These are phyloP conservation scores for Pascua sp. DNA, from an alignment of 1,284 basidiomycete genomes.

Conservation along the genomic window DNA sequence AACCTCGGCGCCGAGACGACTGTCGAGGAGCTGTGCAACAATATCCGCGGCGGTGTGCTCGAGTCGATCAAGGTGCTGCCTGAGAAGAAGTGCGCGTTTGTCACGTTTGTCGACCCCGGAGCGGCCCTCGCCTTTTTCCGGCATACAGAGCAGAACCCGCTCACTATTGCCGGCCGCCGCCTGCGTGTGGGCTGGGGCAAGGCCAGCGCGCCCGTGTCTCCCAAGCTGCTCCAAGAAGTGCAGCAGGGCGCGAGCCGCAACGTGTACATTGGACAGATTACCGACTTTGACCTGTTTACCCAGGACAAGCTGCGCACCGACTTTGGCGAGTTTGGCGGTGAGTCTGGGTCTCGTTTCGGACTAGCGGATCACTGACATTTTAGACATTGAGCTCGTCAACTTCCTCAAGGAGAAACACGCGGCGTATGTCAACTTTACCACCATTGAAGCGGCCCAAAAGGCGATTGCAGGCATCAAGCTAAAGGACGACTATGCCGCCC, in stretches of 20 bases:
- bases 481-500: constrained; percentile 72
- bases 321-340: constrained; percentile 81
- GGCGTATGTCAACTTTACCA: constrained; percentile 90
- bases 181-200: constrained; percentile 95
- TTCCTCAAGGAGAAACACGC: constrained; percentile 94
- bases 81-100: constrained; percentile 57
- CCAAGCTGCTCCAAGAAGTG: constrained; percentile 71
- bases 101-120: constrained; percentile 83
- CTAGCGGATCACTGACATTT: constrained; percentile 55
- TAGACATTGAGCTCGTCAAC: constrained; percentile 86
- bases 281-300: constrained; percentile 82
- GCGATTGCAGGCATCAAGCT: constrained; percentile 84
- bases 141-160: constrained; percentile 76
- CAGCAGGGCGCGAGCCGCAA: constrained; percentile 88
- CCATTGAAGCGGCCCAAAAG: constrained; percentile 90
- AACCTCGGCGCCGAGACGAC: constrained; percentile 92
- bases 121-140: constrained; percentile 89
- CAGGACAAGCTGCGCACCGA: constrained; percentile 82
- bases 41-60: constrained; percentile 74
- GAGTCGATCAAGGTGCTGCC: constrained; percentile 20
- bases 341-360: constrained; percentile 17
- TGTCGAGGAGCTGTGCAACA: constrained; percentile 87
- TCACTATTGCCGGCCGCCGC: constrained; percentile 83
- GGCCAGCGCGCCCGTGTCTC: constrained; percentile 76
- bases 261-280: constrained; percentile 88